These are phyloP conservation scores for Dimocarpus longan DNA, from an alignment of 345 rosid species.

Conservation along the genomic window DNA sequence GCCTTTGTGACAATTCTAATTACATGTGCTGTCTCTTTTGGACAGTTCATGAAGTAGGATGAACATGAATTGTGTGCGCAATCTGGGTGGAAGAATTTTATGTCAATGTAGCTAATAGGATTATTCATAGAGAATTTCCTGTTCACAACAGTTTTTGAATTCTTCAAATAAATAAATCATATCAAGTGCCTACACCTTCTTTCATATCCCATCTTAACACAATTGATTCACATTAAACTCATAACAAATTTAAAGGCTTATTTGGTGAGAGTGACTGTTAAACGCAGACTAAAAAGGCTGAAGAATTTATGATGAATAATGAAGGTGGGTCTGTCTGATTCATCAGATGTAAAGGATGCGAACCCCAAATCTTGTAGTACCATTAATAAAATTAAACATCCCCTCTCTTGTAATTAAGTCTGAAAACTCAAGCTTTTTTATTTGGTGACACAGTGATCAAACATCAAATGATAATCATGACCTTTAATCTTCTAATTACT, in stretches of 20 bases:
- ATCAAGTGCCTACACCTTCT: not conserved
- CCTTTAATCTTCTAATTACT: not conserved
- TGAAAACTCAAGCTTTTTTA: not conserved
- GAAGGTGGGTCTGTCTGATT: not conserved
- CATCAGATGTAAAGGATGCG: not conserved
- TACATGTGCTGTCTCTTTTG: not conserved
- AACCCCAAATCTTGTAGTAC: not conserved
- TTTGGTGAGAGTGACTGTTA: not conserved
- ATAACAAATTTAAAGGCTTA: not conserved
- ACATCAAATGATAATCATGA: not conserved
- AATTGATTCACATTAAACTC: not conserved
- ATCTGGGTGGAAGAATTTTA: not conserved
- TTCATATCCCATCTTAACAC: not conserved
- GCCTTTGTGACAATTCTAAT: not conserved
- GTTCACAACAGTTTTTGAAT: not conserved
- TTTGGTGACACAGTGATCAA: not conserved
- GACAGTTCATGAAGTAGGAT: not conserved
- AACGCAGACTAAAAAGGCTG: not conserved
- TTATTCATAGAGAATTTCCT: not conserved
- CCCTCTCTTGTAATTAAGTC: not conserved
- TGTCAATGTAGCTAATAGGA: not conserved
- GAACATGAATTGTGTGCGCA: not conserved
- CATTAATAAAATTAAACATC: not conserved
- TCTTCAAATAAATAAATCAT: not conserved
- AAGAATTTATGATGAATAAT: not conserved